phyloP scores from a whole-genome alignment of 148 eudicot genomes.

The Rheum nobile region DNA sequence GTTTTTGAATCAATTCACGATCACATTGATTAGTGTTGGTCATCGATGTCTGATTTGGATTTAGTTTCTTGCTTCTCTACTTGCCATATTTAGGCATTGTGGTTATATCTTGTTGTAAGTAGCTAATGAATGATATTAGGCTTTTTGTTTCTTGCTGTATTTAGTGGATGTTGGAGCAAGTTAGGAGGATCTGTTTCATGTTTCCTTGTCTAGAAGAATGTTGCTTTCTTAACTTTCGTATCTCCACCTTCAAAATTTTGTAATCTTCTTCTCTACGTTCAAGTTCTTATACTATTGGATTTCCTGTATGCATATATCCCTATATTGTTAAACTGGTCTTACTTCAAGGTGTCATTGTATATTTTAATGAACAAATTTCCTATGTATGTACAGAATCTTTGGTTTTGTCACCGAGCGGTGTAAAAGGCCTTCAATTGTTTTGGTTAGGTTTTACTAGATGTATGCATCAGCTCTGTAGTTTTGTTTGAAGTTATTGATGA shows the following conservation, averaged over 20 bases:
- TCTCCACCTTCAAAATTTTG: background rate
- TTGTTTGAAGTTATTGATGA: background rate
- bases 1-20: background rate
- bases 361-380: background rate
- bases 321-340: background rate
- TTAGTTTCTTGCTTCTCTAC: background rate
- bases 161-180: background rate
- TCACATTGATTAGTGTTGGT: constrained; percentile 3
- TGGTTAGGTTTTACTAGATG: background rate
- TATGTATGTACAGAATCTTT: background rate
- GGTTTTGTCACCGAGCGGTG: background rate
- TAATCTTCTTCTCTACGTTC: too few species aligned
- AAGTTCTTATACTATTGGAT: too few species aligned
- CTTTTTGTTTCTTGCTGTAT: background rate
- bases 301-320: background rate
- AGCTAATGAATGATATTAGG: background rate
- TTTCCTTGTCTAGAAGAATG: background rate
- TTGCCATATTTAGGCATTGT: background rate
- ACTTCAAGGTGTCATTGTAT: background rate
- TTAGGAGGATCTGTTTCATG: background rate
- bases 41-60: background rate
- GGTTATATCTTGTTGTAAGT: background rate
- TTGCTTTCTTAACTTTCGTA: background rate
- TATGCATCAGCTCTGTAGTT: background rate
- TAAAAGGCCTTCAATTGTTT: background rate